These are phyloP conservation scores for Elaphomyces granulatus DNA, from an alignment of 495 filamentous ascomycete species.

Conservation along the genomic window DNA sequence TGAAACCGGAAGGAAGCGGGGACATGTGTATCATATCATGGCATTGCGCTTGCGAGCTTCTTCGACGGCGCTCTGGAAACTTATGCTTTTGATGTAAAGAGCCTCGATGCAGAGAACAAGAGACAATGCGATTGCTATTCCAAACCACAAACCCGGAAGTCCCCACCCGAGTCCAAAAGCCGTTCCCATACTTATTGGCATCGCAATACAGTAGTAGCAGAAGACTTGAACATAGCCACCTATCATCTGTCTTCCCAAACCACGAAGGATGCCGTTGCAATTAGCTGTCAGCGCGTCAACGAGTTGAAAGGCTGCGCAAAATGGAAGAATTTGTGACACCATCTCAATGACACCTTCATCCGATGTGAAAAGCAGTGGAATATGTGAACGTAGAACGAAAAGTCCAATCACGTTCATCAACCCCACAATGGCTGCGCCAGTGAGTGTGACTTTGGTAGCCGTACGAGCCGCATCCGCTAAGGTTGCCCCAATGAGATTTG, in stretches of 20 bases:
- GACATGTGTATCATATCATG: constrained; percentile 30
- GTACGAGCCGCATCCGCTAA: constrained; percentile 55
- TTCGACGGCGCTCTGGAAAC: constrained; percentile 60
- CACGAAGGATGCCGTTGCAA: constrained; percentile 71
- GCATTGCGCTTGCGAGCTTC: constrained; percentile 58
- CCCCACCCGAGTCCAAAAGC: constrained; percentile 61
- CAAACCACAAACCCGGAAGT: constrained; percentile 65
- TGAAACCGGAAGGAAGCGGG: not conserved
- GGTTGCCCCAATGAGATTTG: constrained; percentile 54
- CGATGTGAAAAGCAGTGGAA: constrained; percentile 66
- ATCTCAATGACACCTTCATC: constrained; percentile 66
- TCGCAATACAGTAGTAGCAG: constrained; percentile 70
- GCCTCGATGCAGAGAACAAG: constrained; percentile 53
- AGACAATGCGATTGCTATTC: constrained; percentile 55
- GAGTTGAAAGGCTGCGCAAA: constrained; percentile 76
- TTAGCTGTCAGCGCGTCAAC: constrained; percentile 67
- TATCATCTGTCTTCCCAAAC: constrained; percentile 72
- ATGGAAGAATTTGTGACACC: constrained; percentile 56
- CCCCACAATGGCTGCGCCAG: constrained; percentile 51
- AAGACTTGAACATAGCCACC: constrained; percentile 77
- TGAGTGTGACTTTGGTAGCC: constrained; percentile 53
- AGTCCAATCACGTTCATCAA: constrained; percentile 62
- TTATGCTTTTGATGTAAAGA: constrained; percentile 47
- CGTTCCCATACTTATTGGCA: constrained; percentile 68
- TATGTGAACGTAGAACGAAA: constrained; percentile 43